phyloP scores from a whole-genome alignment of 257 asterid genomes.

The Nicotiana noctiflora region DNA sequence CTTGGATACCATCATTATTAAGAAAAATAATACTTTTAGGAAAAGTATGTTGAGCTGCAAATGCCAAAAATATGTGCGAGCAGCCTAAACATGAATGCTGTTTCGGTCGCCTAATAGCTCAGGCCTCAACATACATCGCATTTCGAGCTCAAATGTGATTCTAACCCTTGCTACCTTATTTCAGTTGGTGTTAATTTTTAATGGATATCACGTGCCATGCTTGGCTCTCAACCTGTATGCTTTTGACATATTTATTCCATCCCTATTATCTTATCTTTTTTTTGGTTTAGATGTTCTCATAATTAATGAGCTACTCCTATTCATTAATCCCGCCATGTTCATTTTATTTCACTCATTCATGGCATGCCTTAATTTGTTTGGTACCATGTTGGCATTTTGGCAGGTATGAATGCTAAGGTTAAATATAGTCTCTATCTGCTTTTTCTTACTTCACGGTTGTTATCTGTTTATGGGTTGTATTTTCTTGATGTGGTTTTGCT shows the following conservation, averaged over 20 bases:
- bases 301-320: neutral
- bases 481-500: neutral
- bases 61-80: neutral
- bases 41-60: neutral
- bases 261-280: no score
- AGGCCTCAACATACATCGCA: neutral
- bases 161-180: neutral
- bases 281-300: neutral
- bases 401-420: neutral
- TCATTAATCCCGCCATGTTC: neutral
- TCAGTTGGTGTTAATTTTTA: neutral
- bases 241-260: neutral
- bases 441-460: neutral
- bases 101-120: neutral
- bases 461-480: neutral
- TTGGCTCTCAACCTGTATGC: neutral
- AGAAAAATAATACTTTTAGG: no score
- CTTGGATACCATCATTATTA: no score
- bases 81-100: neutral
- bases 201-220: neutral
- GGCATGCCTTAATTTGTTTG: neutral
- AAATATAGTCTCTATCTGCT: neutral
- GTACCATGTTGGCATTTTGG: neutral
- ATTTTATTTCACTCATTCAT: neutral
- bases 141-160: neutral